phyloP scores from a whole-genome alignment of 1,139 yeast genomes.

The Taiozyma sp. region DNA sequence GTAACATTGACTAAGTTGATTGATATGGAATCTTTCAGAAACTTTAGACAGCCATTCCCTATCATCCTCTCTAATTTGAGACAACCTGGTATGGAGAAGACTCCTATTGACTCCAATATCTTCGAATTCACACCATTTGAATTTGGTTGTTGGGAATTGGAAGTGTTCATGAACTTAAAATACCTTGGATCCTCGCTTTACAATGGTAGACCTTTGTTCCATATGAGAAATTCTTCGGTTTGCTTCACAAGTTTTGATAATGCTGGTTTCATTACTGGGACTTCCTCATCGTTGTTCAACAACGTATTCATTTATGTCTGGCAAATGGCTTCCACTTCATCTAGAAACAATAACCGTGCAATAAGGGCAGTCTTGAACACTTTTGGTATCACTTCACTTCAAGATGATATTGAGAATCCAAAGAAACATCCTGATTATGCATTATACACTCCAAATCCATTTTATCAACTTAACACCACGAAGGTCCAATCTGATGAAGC shows the following conservation, averaged over 20 bases:
- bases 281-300: slow-evolving; percentile 69
- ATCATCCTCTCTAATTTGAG: slow-evolving; percentile 35
- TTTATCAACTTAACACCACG: slow-evolving; percentile 32
- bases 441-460: slow-evolving; percentile 72
- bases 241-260: slow-evolving; percentile 64
- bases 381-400: slow-evolving; percentile 38
- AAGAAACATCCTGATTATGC: slow-evolving; percentile 55
- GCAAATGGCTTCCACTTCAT: slow-evolving; percentile 34
- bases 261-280: slow-evolving; percentile 66
- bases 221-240: slow-evolving; percentile 17
- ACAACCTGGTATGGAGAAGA: slow-evolving; percentile 27
- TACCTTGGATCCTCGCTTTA: slow-evolving; percentile 49
- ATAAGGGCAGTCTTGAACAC: slow-evolving; percentile 38
- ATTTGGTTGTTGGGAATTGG: slow-evolving; percentile 65
- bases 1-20: slow-evolving; percentile 31
- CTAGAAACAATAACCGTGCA: slow-evolving; percentile 36
- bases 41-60: slow-evolving; percentile 38
- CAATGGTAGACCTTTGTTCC: slow-evolving; percentile 28
- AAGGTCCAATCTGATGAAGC: slow-evolving; percentile 10
- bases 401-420: slow-evolving; percentile 16
- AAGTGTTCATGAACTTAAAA: slow-evolving; percentile 45
- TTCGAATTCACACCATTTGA: slow-evolving; percentile 62
- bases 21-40: slow-evolving; percentile 28
- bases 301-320: slow-evolving; percentile 44
- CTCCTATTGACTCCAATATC: slow-evolving; percentile 24